phyloP scores from a whole-genome alignment of 257 asterid genomes.

The Petrea volubilis region DNA sequence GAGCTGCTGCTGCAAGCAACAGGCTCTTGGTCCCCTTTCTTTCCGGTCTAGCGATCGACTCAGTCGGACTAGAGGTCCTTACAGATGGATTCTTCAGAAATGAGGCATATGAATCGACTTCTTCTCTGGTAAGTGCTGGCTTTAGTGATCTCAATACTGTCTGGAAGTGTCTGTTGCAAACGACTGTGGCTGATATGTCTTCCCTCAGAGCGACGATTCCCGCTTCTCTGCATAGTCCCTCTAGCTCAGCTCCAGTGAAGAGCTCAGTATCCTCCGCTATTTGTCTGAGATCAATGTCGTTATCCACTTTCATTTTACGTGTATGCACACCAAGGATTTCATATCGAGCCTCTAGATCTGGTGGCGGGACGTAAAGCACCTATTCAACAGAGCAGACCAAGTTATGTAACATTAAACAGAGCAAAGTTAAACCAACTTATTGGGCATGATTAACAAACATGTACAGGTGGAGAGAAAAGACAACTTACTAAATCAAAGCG shows the following conservation, averaged over 20 bases:
- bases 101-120: constrained; percentile 58
- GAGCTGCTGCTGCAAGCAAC: constrained; percentile 33
- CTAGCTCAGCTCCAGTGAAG: constrained; percentile 90
- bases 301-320: constrained; percentile 59
- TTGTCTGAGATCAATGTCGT: constrained; percentile 60
- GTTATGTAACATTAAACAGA: background rate
- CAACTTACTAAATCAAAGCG: constrained; percentile 84
- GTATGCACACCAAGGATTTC: constrained; percentile 89
- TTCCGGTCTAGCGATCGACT: constrained; percentile 17
- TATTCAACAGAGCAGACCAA: constrained; percentile 18
- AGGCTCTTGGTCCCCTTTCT: constrained; percentile 28
- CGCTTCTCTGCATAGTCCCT: constrained; percentile 84
- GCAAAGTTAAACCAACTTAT: background rate
- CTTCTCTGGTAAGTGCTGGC: constrained; percentile 69
- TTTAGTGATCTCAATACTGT: constrained; percentile 53
- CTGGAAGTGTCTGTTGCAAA: constrained; percentile 68
- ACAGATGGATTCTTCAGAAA: constrained; percentile 51
- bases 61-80: constrained; percentile 20
- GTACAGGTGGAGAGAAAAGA: constrained; percentile 6
- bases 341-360: constrained; percentile 72
- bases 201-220: constrained; percentile 89
- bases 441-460: background rate
- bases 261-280: constrained; percentile 75
- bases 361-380: constrained; percentile 96
- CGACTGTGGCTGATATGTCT: constrained; percentile 69